Base-by-base conservation (phyloP, 176 grass and related monocot genomes). In the Eremochloa ophiuroides region DNA sequence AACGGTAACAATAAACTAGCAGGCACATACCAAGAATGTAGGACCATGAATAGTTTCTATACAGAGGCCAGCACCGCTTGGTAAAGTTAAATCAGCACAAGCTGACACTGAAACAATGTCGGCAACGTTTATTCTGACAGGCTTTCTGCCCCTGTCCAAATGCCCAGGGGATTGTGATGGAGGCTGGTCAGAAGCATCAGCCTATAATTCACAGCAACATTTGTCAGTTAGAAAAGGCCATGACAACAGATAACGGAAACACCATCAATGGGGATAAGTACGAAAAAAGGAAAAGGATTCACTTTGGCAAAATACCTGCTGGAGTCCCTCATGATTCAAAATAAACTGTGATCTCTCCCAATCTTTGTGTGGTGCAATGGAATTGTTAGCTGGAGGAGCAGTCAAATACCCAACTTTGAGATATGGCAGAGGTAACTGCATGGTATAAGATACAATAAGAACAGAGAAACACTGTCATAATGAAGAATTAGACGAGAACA, bases 361-460 rank as follows among this genome's bases (percentile, higher is more conserved):
- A 66, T 95, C 91, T 81, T 84, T 95, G 77, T 99, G 96, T 82
- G 96, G 91, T 80, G 96, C 87, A 76, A 95, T 85, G 75, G 80
- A 70, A 13, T 74, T 88, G 62, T 90, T 84, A 80, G 89, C 85
- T 77, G 96, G 91, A 64, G 93, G 87, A 66, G 96, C 91, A 76
- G 88, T 90, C 56, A 95, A 88, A 71, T 99, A 95, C 42, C 96
- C 96, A 31, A 93, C 96, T 88, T 99, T 99, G 70, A 99, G 82
- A 81, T 99, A 93, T 51, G 96, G 96, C 77, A 99, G 85, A 87
- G 96, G 96, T 56, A 99, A 86, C 96, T 99, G 87, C 84, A 85
- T 66, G 58, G 4, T 61, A 62, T 50, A 74, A 10, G 27, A 82
- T 73, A 29, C 3, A 78, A 77, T 16, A 56, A 82, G 66, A 71